Base-by-base conservation (phyloP, 139 green algal species). In the Chlorella sp. region DNA sequence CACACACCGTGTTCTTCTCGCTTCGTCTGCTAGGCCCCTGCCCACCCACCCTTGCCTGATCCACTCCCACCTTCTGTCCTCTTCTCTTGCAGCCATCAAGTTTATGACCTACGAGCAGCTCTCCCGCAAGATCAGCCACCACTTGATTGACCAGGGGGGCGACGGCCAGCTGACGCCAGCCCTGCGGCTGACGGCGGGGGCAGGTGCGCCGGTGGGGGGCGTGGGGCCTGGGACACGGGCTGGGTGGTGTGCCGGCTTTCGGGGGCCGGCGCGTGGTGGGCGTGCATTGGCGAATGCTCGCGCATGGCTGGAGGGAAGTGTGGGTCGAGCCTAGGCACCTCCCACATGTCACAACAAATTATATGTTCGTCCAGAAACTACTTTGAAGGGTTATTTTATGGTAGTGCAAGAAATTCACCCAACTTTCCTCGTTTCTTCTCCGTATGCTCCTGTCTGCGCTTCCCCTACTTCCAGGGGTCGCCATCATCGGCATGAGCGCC, bases 401-500 rank as follows among this genome's bases (percentile, higher is more conserved):
- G n/a, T n/a, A n/a, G n/a, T n/a, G n/a, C n/a, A n/a, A n/a, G n/a
- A n/a, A n/a, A n/a, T n/a, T n/a, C n/a, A n/a, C n/a, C n/a, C n/a
- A n/a, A n/a, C n/a, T n/a, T n/a, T n/a, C n/a, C n/a, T n/a, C n/a
- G n/a, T n/a, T n/a, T n/a, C 19, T 76, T 32, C 68, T 5, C 12
- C 28, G 32, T 39, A 32, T 78, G 71, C 32, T 15, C 30, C 28
- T 40, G 28, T 78, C 1, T 48, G 3, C 4, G 4, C n/a, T 28
- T 7, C 30, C n/a, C n/a, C n/a, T n/a, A n/a, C 57, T 60, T 32
- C 37, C 83, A 76, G 77, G 76, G 0, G 86, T 98, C 9, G 98
- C 98, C 89, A 99, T 99, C 42, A 96, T 98, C 21, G 99, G 98
- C 97, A n/a, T n/a, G n/a, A n/a, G n/a, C n/a, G n/a, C n/a, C n/a